Percentiles rank a stretch among this genome's conserved stretches.
These are phyloP conservation scores for Pleurotus eryngii DNA, from an alignment of 768 basidiomycete species.

Conservation along the genomic window DNA sequence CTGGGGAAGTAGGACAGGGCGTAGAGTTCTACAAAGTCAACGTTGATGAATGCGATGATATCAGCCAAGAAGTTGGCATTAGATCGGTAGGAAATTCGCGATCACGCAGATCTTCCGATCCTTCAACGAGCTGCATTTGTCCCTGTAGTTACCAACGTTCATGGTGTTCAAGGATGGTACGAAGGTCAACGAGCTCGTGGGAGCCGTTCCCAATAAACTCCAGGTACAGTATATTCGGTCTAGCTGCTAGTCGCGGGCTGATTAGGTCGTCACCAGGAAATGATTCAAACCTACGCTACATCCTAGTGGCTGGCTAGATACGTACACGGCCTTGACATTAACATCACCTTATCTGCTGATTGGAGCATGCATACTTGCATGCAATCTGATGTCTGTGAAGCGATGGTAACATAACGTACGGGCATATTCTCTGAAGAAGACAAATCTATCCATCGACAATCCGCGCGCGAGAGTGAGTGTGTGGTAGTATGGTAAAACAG, in stretches of 20 bases:
- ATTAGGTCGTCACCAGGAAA: no score
- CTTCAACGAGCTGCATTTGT: background rate
- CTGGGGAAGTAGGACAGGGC: constrained; percentile 11
- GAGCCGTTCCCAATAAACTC: constrained; percentile 41
- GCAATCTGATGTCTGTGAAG: no score
- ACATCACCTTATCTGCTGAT: no score
- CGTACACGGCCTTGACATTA: no score
- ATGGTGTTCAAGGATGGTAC: constrained; percentile 32
- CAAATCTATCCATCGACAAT: no score
- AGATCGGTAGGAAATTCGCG: constrained; percentile 61
- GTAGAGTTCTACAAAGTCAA: constrained; percentile 76
- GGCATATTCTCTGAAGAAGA: no score
- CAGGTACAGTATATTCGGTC: constrained; percentile 28
- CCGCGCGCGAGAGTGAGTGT: no score
- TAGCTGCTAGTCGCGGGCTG: background rate
- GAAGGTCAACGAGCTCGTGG: constrained; percentile 37
- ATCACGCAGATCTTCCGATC: background rate
- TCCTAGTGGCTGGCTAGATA: no score
- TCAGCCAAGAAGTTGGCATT: constrained; percentile 57
- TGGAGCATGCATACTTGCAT: no score
- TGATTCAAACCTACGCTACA: no score
- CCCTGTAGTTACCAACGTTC: constrained; percentile 32
- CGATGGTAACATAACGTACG: no score
- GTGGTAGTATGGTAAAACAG: no score
- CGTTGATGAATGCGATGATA: constrained; percentile 32